A percentile compares a stretch with the other conserved stretches of the same genome.
Evolutionary conservation across 129 eudicot genomes (phyloP).

Genomic region (Sambucus nigra): DNA sequence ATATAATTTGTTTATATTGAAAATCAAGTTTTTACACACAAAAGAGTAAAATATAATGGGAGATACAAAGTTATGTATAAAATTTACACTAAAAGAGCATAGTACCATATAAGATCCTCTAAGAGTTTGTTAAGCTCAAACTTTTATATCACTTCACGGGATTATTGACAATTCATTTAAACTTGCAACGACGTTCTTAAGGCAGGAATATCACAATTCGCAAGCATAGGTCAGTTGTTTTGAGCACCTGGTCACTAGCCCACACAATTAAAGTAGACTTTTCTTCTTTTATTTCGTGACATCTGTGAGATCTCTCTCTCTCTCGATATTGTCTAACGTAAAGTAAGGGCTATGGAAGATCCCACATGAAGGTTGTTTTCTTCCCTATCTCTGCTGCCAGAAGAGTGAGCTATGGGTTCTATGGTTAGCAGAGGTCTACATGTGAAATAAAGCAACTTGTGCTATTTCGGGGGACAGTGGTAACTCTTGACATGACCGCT

Average conservation of each 20-base stretch:
- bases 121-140: too few relatives aligned
- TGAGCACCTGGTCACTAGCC: too few relatives aligned
- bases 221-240: not conserved
- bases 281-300: not conserved
- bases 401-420: slow-evolving; percentile 1
- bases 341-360: not conserved
- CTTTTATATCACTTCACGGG: slow-evolving; percentile 7
- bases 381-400: not conserved
- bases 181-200: not conserved
- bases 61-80: too few relatives aligned
- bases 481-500: not conserved
- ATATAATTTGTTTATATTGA: too few relatives aligned
- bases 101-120: too few relatives aligned
- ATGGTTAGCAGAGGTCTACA: slow-evolving; percentile 35
- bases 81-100: too few relatives aligned
- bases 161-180: not conserved
- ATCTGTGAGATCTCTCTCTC: not conserved
- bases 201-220: not conserved
- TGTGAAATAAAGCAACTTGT: slow-evolving; percentile 27
- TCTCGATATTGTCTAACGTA: slow-evolving; percentile 2
- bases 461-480: not conserved
- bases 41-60: too few relatives aligned
- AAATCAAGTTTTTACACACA: too few relatives aligned
- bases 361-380: not conserved
- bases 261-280: not conserved